Conservation (phyloP, 768 basidiomycete genomes). For the Boletus rex-veris region DNA sequence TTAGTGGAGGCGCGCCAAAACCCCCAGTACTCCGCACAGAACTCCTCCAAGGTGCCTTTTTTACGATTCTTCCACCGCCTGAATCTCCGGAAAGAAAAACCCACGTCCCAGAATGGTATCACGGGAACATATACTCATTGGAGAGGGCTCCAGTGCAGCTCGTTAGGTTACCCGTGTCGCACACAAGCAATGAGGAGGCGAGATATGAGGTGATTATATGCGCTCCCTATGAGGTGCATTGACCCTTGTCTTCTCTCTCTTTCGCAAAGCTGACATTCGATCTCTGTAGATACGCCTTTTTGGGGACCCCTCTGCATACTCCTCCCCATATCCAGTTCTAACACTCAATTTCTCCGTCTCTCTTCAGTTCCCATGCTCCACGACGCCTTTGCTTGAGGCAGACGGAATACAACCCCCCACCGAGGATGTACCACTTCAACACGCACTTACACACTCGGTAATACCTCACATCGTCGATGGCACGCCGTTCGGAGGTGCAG, state of each 20-base stretch:
- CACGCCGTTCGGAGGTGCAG: conserved; percentile 64
- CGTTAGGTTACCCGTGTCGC: conserved; percentile 47
- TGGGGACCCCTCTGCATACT: conserved; percentile 58
- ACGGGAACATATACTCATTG: conserved; percentile 84
- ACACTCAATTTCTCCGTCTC: conserved; percentile 50
- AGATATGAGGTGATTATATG: conserved; percentile 70
- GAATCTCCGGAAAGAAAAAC: conserved; percentile 26
- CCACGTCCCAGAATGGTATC: conserved; percentile 56
- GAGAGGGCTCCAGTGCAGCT: conserved; percentile 47
- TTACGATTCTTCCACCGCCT: conserved; percentile 55
- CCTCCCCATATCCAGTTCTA: conserved; percentile 49
- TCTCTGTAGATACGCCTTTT: conserved; percentile 69
- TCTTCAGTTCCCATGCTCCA: conserved; percentile 30
- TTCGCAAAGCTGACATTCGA: not conserved
- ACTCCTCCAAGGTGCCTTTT: conserved; percentile 72
- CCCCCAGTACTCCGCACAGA: conserved; percentile 53
- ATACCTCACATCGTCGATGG: conserved; percentile 72
- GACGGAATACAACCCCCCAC: not conserved
- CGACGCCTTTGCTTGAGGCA: not conserved
- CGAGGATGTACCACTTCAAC: conserved; percentile 30
- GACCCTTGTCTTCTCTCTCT: not conserved
- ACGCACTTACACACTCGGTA: conserved; percentile 51
- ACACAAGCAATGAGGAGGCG: conserved; percentile 35
- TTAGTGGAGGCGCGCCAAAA: not conserved
- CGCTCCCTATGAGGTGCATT: conserved; percentile 74